A percentile compares a stretch with the other conserved stretches of the same genome.
Evolutionary conservation across 495 filamentous ascomycete species (phyloP).

Genomic region (Chaetomium fimeti): DNA sequence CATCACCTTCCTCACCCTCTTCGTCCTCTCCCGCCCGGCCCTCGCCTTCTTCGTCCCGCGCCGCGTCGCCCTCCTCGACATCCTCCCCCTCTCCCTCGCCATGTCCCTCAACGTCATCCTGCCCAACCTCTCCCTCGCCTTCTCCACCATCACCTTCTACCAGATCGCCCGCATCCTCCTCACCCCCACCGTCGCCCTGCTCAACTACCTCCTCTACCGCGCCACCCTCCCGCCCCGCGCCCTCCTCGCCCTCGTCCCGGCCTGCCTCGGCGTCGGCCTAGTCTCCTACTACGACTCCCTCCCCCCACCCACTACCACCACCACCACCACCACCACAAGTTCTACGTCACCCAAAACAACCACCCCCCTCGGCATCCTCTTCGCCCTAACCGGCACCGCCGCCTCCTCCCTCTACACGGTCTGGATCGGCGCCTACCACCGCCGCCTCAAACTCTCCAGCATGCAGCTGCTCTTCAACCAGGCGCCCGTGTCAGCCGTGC

Average conservation of each 20-base stretch:
- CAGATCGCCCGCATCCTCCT: constrained; percentile 70
- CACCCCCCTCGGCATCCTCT: constrained; percentile 56
- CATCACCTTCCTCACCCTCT: constrained; percentile 65
- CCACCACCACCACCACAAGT: constrained; percentile 32
- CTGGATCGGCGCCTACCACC: constrained; percentile 66
- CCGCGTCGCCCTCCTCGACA: constrained; percentile 53
- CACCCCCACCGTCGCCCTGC: constrained; percentile 64
- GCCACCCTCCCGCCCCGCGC: constrained; percentile 56
- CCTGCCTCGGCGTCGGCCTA: constrained; percentile 65
- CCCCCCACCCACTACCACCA: constrained; percentile 38
- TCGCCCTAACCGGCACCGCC: constrained; percentile 62
- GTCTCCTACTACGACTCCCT: constrained; percentile 71
- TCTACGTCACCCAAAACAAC: constrained; percentile 32
- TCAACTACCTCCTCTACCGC: constrained; percentile 66
- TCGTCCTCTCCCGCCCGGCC: constrained; percentile 59
- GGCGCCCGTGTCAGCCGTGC: constrained; percentile 60
- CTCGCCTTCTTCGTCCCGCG: constrained; percentile 62
- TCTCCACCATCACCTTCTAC: constrained; percentile 72
- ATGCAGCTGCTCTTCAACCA: constrained; percentile 76
- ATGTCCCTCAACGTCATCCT: constrained; percentile 73
- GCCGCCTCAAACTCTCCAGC: constrained; percentile 62
- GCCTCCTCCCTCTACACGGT: constrained; percentile 69
- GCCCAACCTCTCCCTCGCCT: constrained; percentile 70
- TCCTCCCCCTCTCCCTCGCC: constrained; percentile 62
- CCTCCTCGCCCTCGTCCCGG: constrained; percentile 58